phyloP scores from a whole-genome alignment of 495 filamentous ascomycete species.

The Aspergillus asperescens region DNA sequence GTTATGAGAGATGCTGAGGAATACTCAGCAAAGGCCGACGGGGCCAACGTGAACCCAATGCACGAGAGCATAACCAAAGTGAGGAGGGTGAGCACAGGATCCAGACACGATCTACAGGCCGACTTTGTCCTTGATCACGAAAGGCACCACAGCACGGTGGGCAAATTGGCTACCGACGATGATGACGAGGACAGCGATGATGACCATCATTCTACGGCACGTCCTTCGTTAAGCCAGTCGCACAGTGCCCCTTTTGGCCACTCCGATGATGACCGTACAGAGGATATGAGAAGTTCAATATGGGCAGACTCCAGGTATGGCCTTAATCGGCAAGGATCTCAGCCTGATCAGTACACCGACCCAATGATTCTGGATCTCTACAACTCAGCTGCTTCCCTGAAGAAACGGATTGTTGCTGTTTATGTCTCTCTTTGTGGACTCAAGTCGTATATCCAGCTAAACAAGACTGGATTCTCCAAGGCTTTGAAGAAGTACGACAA shows the following conservation, averaged over 20 bases:
- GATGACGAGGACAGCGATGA: constrained; percentile 58
- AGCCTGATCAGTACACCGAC: constrained; percentile 66
- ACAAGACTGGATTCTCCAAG: constrained; percentile 93
- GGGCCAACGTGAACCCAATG: constrained; percentile 50
- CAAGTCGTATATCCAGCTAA: constrained; percentile 92
- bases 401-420: constrained; percentile 78
- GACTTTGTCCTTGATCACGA: constrained; percentile 39
- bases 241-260: constrained; percentile 28
- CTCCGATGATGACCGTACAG: constrained; percentile 43
- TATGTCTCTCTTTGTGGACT: constrained; percentile 96
- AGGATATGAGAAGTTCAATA: constrained; percentile 38
- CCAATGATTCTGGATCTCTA: constrained; percentile 64
- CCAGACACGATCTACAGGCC: constrained; percentile 38
- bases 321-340: constrained; percentile 15
- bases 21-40: constrained; percentile 60
- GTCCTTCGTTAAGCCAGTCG: constrained; percentile 21
- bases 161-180: constrained; percentile 44
- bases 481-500: constrained; percentile 99
- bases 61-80: constrained; percentile 44
- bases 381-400: constrained; percentile 77
- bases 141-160: constrained; percentile 47
- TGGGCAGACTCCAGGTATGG: constrained; percentile 22
- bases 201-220: constrained; percentile 18
- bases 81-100: constrained; percentile 35
- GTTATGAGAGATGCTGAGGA: constrained; percentile 68